phyloP scores from a whole-genome alignment of 2,329 filamentous ascomycete genomes.

The Arthrobotrys megalospora region DNA sequence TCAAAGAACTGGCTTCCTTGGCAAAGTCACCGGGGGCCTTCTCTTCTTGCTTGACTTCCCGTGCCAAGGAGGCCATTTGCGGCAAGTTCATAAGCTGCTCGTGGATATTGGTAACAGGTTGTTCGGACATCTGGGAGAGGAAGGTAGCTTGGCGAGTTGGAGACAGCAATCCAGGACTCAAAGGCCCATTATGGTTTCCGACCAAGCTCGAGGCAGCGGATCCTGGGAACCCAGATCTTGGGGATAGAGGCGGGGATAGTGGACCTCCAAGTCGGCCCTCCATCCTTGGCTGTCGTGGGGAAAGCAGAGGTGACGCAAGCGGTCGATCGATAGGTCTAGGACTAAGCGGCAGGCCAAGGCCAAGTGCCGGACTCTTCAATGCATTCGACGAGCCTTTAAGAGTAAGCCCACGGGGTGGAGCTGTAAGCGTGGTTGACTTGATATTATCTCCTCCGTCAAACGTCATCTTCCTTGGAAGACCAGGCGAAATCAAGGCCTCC shows the following conservation, averaged over 20 bases:
- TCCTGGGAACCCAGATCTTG: constrained; percentile 61
- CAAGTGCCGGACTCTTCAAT: constrained; percentile 58
- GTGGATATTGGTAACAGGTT: constrained; percentile 57
- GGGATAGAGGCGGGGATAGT: constrained; percentile 62
- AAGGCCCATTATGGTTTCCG: constrained; percentile 36
- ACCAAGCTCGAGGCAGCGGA: constrained; percentile 47
- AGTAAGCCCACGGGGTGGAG: constrained; percentile 48
- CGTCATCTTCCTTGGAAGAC: constrained; percentile 55
- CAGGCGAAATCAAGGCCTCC: constrained; percentile 53
- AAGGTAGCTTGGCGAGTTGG: constrained; percentile 43
- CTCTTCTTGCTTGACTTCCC: constrained; percentile 58
- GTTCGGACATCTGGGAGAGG: constrained; percentile 47
- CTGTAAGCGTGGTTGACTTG: constrained; percentile 57
- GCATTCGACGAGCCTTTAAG: constrained; percentile 43
- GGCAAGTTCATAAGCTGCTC: constrained; percentile 60
- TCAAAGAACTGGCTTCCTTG: constrained; percentile 56
- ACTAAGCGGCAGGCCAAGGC: constrained; percentile 56
- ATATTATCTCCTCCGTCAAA: constrained; percentile 52
- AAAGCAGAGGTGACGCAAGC: constrained; percentile 63
- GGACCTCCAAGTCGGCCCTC: constrained; percentile 59
- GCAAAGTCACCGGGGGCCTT: constrained; percentile 60
- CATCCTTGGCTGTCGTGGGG: constrained; percentile 50
- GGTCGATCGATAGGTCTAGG: constrained; percentile 64
- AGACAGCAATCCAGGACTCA: constrained; percentile 55
- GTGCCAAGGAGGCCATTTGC: constrained; percentile 57